These are phyloP conservation scores for Ceratobasidium sp. DNA, from an alignment of 1,284 basidiomycete species.

Conservation along the genomic window DNA sequence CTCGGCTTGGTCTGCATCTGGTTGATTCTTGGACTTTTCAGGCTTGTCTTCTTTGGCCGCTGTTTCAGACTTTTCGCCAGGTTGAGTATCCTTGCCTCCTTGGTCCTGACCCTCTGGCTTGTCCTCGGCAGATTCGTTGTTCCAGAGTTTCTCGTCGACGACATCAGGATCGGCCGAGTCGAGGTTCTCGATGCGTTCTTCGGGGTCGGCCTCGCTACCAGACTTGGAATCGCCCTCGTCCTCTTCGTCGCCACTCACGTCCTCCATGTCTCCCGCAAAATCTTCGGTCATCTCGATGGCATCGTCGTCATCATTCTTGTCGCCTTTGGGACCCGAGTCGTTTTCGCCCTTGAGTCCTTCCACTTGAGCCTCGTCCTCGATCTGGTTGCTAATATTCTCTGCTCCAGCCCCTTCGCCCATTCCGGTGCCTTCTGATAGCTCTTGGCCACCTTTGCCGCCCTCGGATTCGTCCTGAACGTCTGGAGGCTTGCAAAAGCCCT, in stretches of 20 bases:
- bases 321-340: constrained; percentile 59
- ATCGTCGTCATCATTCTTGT: constrained; percentile 57
- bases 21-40: constrained; percentile 48
- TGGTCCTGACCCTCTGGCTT: constrained; percentile 47
- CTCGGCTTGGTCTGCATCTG: constrained; percentile 49
- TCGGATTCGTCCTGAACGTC: constrained; percentile 63
- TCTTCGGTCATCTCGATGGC: constrained; percentile 65
- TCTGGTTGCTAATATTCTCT: constrained; percentile 90
- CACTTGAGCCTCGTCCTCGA: constrained; percentile 94
- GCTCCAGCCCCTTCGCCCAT: constrained; percentile 84
- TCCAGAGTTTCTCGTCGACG: constrained; percentile 98
- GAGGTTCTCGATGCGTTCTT: constrained; percentile 86
- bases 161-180: constrained; percentile 86
- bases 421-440: constrained; percentile 73
- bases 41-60: constrained; percentile 72
- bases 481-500: constrained; percentile 92
- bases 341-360: constrained; percentile 87
- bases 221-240: constrained; percentile 61
- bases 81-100: constrained; percentile 46
- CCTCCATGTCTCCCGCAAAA: constrained; percentile 81
- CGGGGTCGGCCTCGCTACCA: constrained; percentile 64
- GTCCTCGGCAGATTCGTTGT: constrained; percentile 68
- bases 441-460: constrained; percentile 59
- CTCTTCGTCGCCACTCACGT: constrained; percentile 66
- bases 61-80: constrained; percentile 65